Base-by-base conservation (phyloP, 352 stramenopile species). In the Phytophthora melonis region DNA sequence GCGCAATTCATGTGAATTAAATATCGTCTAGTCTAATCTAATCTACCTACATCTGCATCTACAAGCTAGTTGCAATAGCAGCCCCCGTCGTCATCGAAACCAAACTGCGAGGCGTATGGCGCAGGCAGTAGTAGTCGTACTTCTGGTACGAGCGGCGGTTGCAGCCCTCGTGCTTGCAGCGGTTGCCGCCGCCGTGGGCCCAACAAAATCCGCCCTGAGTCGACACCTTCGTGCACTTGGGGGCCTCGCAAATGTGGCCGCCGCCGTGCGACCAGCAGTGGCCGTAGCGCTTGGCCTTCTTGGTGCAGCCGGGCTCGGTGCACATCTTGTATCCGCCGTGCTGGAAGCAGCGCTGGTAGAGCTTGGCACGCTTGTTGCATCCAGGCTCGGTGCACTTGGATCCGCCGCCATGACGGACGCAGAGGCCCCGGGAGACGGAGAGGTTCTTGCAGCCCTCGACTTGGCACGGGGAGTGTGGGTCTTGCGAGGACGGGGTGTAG, bases 221-320 rank as follows among this genome's bases (percentile, higher is more conserved):
- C 14, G 84, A 89, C 32, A 89, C 83, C 59, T 91, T 92, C 64
- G 70, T 73, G 72, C 86, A 93, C 14, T 77, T 75, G 6, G 78
- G 76, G 3, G 79, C 61, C 16, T 88, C 77, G 41, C 84, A 93
- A 53, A 89, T 88, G 70, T 77, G 80, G 52, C 87, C 87, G 55
- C 87, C 87, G 47, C 84, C 82, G 59, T 93, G 86, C 34, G 86
- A 90, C 79, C 84, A 92, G 74, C 86, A 93, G 68, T 88, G 82
- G 47, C 86, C 86, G 49, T 90, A 90, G 1, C 84, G 83, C 65
- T 92, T 92, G 66, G 86, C 81, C 53, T 90, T 89, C 61, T 81
- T 80, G 27, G 67, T 84, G 73, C 86, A 93, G 32, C 81, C 75
- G 10, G 84, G 78, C 27, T 83, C 73, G 3, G 79, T 81, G 78